Conservation (phyloP, 2,329 filamentous ascomycete species). For the Botryotinia narcissicola region DNA sequence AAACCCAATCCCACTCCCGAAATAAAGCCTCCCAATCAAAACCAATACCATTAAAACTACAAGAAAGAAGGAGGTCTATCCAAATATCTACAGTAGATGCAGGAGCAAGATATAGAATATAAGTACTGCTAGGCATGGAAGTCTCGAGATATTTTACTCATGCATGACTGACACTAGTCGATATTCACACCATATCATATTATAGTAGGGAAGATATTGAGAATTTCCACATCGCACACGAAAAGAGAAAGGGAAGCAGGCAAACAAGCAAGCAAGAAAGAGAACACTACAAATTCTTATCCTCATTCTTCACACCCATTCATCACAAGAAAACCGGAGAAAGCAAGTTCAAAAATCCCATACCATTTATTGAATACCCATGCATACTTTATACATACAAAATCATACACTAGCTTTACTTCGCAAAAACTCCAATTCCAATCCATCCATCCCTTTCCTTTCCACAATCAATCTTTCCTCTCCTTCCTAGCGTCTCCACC, state of each 20-base stretch:
- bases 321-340: not conserved
- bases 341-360: not conserved
- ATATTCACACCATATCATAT: not conserved
- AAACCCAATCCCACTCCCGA: no score
- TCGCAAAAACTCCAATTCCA: constrained; percentile 7
- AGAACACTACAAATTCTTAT: no score
- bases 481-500: not conserved
- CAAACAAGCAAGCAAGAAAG: no score
- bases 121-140: no score
- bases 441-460: constrained; percentile 2
- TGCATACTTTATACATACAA: constrained; percentile 20
- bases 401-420: constrained; percentile 11
- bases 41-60: no score
- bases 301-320: no score
- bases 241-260: not conserved
- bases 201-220: not conserved
- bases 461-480: not conserved
- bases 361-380: constrained; percentile 9
- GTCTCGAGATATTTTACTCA: no score
- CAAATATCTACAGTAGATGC: no score
- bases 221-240: not conserved
- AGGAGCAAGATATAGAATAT: no score
- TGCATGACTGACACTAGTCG: no score
- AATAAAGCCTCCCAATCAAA: no score
- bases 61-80: no score